Base-by-base conservation (phyloP, 257 asterid species). In the Avicennia marina region DNA sequence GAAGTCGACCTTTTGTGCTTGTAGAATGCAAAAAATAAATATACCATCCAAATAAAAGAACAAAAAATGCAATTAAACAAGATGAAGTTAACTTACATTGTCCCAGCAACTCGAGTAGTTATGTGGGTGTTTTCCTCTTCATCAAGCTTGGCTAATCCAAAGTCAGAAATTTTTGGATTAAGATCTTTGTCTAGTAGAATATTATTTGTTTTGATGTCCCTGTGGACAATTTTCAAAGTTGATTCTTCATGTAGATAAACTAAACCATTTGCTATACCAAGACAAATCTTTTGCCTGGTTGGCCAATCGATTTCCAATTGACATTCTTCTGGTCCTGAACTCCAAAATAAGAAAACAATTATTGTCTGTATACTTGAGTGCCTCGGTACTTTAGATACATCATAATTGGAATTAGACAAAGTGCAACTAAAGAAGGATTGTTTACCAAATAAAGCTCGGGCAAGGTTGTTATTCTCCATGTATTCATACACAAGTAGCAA, bases 161-260 rank as follows among this genome's bases (percentile, higher is more conserved):
- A 52, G 12, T 52, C 58, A 9, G 58, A 52, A 7, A 52, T 52
- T 52, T 52, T 52, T 7, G 58, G 58, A n/a, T 52, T 31, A 6
- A 52, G 58, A 52, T 52, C 39, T 32, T 52, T 52, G 7, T 52
- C 58, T 2, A 52, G 58, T 12, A 52, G 42, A 3, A 52, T 11
- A 21, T 52, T 52, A 7, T 11, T 52, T 3, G 58, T 42, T 36
- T 52, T 52, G 43, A 52, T 52, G 42, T 52, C 58, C 11, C 58
- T 11, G 18, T 52, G 58, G n/a, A 52, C 58, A 52, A 52, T 52
- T 52, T 52, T 52, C 43, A 52, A 6, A 7, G 19, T 31, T 32
- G 58, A 52, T 31, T 52, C 58, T 31, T 52, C 58, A 4, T 52
- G 58, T 7, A 52, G 42, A 32, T 29, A 52, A 52, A 36, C 43